Evolutionary conservation across 108 stramenopile genomes (phyloP).

Genomic region (Cafeteria roenbergensis): DNA sequence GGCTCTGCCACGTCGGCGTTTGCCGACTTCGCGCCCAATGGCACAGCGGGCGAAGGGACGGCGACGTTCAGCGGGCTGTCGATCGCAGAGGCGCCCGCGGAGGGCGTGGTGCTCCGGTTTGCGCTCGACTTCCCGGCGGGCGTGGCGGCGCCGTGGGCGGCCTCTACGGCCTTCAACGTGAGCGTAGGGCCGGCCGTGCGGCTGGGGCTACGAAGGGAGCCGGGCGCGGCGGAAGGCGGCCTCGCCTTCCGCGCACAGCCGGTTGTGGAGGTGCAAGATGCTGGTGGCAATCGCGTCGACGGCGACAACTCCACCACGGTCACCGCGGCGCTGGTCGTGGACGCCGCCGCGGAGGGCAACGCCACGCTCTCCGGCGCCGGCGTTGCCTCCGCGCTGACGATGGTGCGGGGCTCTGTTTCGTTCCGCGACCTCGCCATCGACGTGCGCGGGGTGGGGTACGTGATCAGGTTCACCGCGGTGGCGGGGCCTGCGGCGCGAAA

Average conservation of each 20-base stretch:
- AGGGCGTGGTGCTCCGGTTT: neutral
- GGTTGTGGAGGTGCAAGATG: neutral
- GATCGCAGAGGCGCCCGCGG: neutral
- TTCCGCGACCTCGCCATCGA: slow-evolving; percentile 8
- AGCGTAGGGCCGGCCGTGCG: slow-evolving; percentile 2
- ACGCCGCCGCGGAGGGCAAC: too few relatives aligned
- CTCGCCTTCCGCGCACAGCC: slow-evolving; percentile 5
- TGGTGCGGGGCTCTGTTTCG: neutral
- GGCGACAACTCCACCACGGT: neutral
- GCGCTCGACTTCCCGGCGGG: neutral
- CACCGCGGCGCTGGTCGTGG: neutral
- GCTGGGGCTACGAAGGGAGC: neutral
- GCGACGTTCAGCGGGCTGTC: slow-evolving; percentile 4
- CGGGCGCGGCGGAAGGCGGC: neutral
- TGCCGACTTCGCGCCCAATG: neutral
- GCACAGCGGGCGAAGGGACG: neutral
- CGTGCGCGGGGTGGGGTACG: slow-evolving; percentile 5
- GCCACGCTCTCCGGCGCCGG: neutral
- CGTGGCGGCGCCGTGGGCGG: neutral
- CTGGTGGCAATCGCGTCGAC: slow-evolving; percentile 11
- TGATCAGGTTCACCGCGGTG: neutral
- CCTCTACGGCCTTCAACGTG: neutral
- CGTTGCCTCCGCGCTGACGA: neutral
- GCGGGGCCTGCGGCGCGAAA: neutral
- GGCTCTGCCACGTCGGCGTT: neutral